Conservation (phyloP, 805 yeast species). For the Hanseniaspora thailandica region DNA sequence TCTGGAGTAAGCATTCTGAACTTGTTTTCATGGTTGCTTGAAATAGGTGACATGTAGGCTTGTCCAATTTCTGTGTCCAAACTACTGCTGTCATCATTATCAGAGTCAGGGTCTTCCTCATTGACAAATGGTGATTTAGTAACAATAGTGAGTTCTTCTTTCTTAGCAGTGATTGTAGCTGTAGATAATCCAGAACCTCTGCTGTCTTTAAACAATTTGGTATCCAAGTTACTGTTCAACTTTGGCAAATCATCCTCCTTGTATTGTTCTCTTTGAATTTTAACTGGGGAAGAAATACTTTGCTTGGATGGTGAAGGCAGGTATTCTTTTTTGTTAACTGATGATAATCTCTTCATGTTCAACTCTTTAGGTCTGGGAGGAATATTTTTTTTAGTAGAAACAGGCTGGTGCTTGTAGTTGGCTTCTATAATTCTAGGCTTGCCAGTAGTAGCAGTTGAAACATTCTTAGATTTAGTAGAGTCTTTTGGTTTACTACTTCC, state of each 20-base stretch:
- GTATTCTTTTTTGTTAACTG: not conserved
- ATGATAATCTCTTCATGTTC: not conserved
- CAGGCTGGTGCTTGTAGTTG: not conserved
- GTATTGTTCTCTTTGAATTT: slow-evolving; percentile 10
- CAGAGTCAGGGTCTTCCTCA: not conserved
- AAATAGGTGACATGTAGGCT: not conserved
- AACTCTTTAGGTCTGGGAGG: not conserved
- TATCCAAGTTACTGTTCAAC: slow-evolving; percentile 9
- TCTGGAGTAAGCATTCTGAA: not conserved
- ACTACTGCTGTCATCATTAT: not conserved
- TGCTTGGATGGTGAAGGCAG: slow-evolving; percentile 7
- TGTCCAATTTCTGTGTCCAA: slow-evolving; percentile 5
- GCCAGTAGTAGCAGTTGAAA: not conserved
- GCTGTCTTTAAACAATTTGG: not conserved
- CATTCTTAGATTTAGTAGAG: not conserved
- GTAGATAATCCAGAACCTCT: not conserved
- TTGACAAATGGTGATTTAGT: not conserved
- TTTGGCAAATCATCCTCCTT: slow-evolving; percentile 9
- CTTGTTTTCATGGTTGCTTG: not conserved
- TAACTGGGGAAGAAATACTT: slow-evolving; percentile 9
- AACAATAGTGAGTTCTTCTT: not conserved
- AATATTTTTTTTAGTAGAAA: not conserved
- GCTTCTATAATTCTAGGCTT: not conserved
- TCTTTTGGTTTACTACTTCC: not conserved
- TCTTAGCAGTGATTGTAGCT: not conserved